phyloP scores from a whole-genome alignment of 2,329 filamentous ascomycete genomes.

The Hymenoscyphus albidus region DNA sequence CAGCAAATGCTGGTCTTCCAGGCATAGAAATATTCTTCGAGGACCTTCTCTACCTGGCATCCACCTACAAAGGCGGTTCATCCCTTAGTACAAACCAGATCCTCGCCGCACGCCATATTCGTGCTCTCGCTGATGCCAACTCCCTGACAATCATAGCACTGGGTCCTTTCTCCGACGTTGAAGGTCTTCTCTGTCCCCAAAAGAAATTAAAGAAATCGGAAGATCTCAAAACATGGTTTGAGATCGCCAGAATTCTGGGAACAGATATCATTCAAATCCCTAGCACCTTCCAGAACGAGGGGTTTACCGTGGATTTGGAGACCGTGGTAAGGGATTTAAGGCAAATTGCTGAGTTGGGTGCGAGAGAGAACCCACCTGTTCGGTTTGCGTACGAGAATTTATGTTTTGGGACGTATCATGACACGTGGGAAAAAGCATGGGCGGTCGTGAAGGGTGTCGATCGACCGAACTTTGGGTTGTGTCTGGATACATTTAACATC shows the following conservation, averaged over 20 bases:
- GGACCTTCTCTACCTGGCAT: constrained; percentile 62
- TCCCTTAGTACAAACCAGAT: constrained; percentile 43
- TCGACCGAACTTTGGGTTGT: constrained; percentile 69
- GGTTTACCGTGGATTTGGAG: constrained; percentile 46
- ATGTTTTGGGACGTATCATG: constrained; percentile 65
- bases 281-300: constrained; percentile 51
- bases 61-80: constrained; percentile 22
- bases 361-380: constrained; percentile 50
- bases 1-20: constrained; percentile 58
- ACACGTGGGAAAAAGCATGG: constrained; percentile 71
- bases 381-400: constrained; percentile 72
- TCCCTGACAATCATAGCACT: constrained; percentile 51
- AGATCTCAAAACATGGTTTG: constrained; percentile 67
- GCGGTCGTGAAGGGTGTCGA: constrained; percentile 62
- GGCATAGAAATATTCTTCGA: constrained; percentile 78
- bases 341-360: constrained; percentile 64
- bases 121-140: constrained; percentile 52
- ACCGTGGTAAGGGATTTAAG: constrained; percentile 60
- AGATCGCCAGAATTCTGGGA: constrained; percentile 58
- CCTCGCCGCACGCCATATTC: constrained; percentile 54
- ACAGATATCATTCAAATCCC: constrained; percentile 75
- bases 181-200: constrained; percentile 62
- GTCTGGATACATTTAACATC: constrained; percentile 77
- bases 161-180: constrained; percentile 73
- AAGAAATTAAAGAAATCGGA: constrained; percentile 55